Conservation (phyloP, 805 yeast genomes). For the Candida khao-thaluensis region DNA sequence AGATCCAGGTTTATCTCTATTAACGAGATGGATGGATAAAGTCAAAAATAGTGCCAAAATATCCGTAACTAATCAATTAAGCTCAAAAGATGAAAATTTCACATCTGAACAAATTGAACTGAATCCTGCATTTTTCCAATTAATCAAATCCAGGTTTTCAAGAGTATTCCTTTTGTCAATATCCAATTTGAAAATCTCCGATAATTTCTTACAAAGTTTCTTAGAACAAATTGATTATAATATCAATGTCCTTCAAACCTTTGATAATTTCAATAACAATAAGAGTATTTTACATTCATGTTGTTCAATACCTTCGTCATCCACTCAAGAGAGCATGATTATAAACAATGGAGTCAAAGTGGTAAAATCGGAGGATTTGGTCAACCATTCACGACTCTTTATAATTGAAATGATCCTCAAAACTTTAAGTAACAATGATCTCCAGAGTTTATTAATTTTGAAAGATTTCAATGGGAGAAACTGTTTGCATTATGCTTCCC, state of each 20-base stretch:
- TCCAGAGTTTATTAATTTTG: constrained; percentile 25
- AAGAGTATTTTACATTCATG: constrained; percentile 76
- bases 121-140: constrained; percentile 1
- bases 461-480: constrained; percentile 73
- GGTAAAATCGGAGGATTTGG: constrained; percentile 34
- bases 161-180: constrained; percentile 72
- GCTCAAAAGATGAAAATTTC: constrained; percentile 2
- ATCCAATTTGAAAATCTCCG: constrained; percentile 62
- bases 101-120: constrained; percentile 14
- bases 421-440: constrained; percentile 17
- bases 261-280: constrained; percentile 55
- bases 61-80: constrained; percentile 1
- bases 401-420: constrained; percentile 35
- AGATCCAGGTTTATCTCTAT: constrained; percentile 36
- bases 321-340: constrained; percentile 31
- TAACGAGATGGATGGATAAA: constrained; percentile 41
- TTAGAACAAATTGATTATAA: constrained; percentile 39
- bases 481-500: constrained; percentile 85
- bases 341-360: constrained; percentile 44
- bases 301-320: constrained; percentile 40
- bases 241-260: constrained; percentile 63
- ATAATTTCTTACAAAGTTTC: constrained; percentile 54
- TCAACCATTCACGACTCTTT: constrained; percentile 38
- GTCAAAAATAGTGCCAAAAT: constrained; percentile 24
- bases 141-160: constrained; percentile 42